Evolutionary conservation across 1,139 yeast genomes (phyloP), one percentile per base, ranked within the genome.

Genomic region (Yamadazyma oceani): DNA sequence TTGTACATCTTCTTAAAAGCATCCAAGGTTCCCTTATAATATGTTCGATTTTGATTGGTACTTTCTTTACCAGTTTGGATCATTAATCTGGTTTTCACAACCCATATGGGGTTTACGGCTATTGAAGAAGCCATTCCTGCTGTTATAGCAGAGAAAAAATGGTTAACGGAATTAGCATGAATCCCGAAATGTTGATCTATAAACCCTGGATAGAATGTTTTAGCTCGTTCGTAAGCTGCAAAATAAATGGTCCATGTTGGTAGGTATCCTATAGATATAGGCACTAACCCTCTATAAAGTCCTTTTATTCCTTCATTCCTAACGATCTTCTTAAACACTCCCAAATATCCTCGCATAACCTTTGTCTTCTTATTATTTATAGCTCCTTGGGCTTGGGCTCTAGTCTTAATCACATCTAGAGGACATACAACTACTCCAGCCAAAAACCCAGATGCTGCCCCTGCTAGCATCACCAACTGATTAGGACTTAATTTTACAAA

Each of bases 231-330:
- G 60, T 92, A 92, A 26, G 89, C 85, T 10, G 92, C 76, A 64
- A 92, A 94, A 60, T 94, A 92, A 33, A 92, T 87, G 65, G 90
- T 89, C 98, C 98, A 92, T 0, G 97, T 89, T 5, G 99, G 98
- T 49, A 94, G 78, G 61, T 92, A 92, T 0, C 99, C 99, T 37
- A 92, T 64, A 2, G 94, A 77, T 26, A 92, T 88, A 9, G 99
- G 97, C 1, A 84, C 85, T 14, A 94, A 64, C 3, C 99, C 99
- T 45, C 96, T 69, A 58, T 94, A 94, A 15, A 92, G 69, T 0
- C 98, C 97, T 30, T 78, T 62, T 1, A 80, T 51, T 2, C 97
- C 96, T 62, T 90, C 97, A 40, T 89, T 89, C 38, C 62, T 58
- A 40, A 78, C 62, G 30, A 89, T 87, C 7, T 82, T 72, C 30